Evolutionary conservation across 768 basidiomycete species (phyloP).

Genomic region (Lactarius akahatsu): DNA sequence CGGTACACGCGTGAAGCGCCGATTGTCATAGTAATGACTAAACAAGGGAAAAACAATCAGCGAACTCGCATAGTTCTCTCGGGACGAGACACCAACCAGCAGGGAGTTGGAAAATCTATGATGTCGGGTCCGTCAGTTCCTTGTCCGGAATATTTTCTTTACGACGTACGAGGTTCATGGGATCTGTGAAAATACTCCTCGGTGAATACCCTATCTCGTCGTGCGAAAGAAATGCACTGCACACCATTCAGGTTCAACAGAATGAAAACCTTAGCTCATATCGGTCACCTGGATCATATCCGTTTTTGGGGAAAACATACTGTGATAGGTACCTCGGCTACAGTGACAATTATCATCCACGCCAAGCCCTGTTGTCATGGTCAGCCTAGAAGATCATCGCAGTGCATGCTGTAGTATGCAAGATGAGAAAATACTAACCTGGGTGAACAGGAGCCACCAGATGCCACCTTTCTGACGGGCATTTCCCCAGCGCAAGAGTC

Average conservation of each 20-base stretch:
- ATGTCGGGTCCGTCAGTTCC: not conserved
- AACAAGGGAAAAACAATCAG: too few species aligned
- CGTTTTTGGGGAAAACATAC: not conserved
- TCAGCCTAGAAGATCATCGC: not conserved
- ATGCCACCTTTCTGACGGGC: not conserved
- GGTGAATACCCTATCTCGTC: not conserved
- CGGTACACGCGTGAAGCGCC: too few species aligned
- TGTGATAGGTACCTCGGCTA: not conserved
- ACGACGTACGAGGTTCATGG: conserved; percentile 11
- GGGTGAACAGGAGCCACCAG: conserved; percentile 10
- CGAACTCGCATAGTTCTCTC: too few species aligned
- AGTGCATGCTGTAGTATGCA: not conserved
- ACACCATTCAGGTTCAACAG: conserved; percentile 11
- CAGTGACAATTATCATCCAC: conserved; percentile 1
- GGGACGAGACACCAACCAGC: not conserved
- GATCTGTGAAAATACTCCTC: not conserved
- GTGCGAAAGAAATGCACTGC: not conserved
- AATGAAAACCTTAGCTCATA: conserved; percentile 2
- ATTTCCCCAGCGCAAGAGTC: conserved; percentile 13
- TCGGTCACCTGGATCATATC: not conserved
- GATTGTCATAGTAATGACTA: too few species aligned
- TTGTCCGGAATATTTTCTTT: not conserved
- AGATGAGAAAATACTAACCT: not conserved
- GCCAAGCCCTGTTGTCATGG: not conserved
- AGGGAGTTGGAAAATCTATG: conserved; percentile 13